phyloP scores from a whole-genome alignment of 2,329 filamentous ascomycete genomes.

The Colletotrichum tropicicola region DNA sequence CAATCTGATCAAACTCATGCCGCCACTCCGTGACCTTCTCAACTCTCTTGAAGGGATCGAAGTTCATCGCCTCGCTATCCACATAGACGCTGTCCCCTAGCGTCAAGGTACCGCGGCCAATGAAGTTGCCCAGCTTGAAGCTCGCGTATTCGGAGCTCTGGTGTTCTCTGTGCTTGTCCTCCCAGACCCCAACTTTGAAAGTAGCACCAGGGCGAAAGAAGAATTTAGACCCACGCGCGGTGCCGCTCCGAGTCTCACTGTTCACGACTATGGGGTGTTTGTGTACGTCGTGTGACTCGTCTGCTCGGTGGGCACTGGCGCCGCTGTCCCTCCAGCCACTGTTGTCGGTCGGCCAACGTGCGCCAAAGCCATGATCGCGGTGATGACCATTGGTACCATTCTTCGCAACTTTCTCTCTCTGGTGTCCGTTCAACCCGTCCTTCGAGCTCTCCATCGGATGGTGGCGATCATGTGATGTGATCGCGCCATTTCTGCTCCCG shows the following conservation, averaged over 20 bases:
- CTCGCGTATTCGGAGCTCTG: constrained; percentile 31
- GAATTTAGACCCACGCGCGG: constrained; percentile 35
- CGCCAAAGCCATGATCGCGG: not conserved
- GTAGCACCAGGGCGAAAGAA: constrained; percentile 41
- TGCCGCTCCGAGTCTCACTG: constrained; percentile 33
- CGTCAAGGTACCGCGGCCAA: constrained; percentile 34
- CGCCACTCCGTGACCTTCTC: constrained; percentile 40
- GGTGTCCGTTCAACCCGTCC: not conserved
- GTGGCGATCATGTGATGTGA: constrained; percentile 24
- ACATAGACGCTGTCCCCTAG: constrained; percentile 39
- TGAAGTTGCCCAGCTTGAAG: constrained; percentile 29
- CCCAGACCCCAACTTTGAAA: constrained; percentile 41
- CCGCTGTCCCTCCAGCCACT: not conserved
- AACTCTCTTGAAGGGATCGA: constrained; percentile 41
- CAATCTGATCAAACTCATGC: constrained; percentile 40
- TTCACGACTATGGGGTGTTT: constrained; percentile 10
- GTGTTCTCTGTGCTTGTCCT: constrained; percentile 33
- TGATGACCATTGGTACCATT: not conserved
- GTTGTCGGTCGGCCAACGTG: not conserved
- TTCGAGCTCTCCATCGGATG: not conserved
- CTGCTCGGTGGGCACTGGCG: not conserved
- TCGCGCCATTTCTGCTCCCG: constrained; percentile 35
- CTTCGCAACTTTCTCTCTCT: not conserved
- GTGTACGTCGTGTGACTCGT: not conserved
- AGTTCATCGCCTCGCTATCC: constrained; percentile 42